Base-by-base conservation (phyloP, 2,329 filamentous ascomycete species). In the Podosphaera xanthii region DNA sequence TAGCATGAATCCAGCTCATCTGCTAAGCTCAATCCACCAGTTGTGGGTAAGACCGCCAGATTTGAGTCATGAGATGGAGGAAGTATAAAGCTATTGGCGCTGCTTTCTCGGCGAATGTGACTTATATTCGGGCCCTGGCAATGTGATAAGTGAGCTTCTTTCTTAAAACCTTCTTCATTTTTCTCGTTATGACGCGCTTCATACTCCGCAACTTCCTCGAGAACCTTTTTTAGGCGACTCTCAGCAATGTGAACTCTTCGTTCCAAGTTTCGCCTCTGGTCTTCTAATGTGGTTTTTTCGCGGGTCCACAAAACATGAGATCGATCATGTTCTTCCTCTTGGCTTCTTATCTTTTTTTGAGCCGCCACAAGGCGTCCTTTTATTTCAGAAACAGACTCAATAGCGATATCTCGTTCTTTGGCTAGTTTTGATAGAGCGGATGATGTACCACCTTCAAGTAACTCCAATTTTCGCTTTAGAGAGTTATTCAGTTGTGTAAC, bases 1-100 rank as follows among this genome's bases (percentile, higher is more conserved):
- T 86, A 85, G 60, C 90, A 87, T 62, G 95, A 86, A 62, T 87
- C 83, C 59, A 98, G 77, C 72, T 98, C 92, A 65, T 97, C 90
- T 0, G 92, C 92, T 48, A 98, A 76, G 62, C 85, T 94, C 61
- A 88, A 71, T 1, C 84, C 86, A 65, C 81, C 82, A 3, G 73
- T 67, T 67, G 83, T 84, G 30, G 73, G 71, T 8, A 73, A 70
- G 3, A 76, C 77, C 60, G 76, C 73, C 8, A 72, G 71, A 62
- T 76, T 75, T 6, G 72, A 71, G n/a, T 77, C 75, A 62, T 76
- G 82, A 62, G 86, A 74, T 33, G 84, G 72, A 1, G 89, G 94
- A 67, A 84, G 87, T 36, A 87, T 81, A 62, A 87, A 77, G 69
- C 83, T 75, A 76, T 83, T 77, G 70, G 84, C 75, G 74, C 84